A percentile compares a stretch with the other conserved stretches of the same genome.
These are phyloP conservation scores for Termitomyces sp. DNA, from an alignment of 768 basidiomycete genomes.

Conservation along the genomic window DNA sequence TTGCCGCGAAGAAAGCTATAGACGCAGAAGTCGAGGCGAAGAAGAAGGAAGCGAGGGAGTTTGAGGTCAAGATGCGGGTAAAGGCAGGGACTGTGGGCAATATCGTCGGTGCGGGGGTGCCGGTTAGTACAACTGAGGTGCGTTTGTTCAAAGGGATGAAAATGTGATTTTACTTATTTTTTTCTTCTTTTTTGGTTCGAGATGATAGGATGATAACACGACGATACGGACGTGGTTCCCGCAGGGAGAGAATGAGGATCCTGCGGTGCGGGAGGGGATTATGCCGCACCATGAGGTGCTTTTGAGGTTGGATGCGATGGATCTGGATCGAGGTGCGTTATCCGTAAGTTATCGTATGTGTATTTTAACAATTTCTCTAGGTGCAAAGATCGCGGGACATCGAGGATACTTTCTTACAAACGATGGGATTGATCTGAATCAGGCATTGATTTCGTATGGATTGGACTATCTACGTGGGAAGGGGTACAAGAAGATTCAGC, in stretches of 20 bases:
- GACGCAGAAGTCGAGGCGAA: constrained; percentile 76
- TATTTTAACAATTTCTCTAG: constrained; percentile 25
- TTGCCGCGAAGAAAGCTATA: constrained; percentile 77
- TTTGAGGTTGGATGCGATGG: constrained; percentile 89
- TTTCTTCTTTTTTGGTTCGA: too few species aligned
- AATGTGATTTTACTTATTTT: too few species aligned
- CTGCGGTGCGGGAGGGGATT: constrained; percentile 67
- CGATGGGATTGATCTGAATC: constrained; percentile 96
- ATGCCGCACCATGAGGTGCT: constrained; percentile 98
- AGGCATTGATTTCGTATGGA: constrained; percentile 90
- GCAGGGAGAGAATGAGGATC: constrained; percentile 64
- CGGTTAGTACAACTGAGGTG: constrained; percentile 87
- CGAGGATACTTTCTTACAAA: constrained; percentile 94
- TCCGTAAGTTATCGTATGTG: too few species aligned
- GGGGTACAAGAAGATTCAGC: constrained; percentile 91
- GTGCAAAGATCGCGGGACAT: constrained; percentile 91
- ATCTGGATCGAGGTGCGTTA: constrained; percentile 92
- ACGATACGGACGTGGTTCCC: constrained; percentile 85
- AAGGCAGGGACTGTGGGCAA: constrained; percentile 87
- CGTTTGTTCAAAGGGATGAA: constrained; percentile 8
- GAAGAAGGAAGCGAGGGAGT: constrained; percentile 71
- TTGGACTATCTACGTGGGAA: constrained; percentile 84
- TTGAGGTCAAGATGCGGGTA: constrained; percentile 71
- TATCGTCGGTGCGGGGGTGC: constrained; percentile 82
- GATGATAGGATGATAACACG: constrained; percentile 67